phyloP scores from a whole-genome alignment of 805 yeast species.

The Wickerhamiella sorbophila region DNA sequence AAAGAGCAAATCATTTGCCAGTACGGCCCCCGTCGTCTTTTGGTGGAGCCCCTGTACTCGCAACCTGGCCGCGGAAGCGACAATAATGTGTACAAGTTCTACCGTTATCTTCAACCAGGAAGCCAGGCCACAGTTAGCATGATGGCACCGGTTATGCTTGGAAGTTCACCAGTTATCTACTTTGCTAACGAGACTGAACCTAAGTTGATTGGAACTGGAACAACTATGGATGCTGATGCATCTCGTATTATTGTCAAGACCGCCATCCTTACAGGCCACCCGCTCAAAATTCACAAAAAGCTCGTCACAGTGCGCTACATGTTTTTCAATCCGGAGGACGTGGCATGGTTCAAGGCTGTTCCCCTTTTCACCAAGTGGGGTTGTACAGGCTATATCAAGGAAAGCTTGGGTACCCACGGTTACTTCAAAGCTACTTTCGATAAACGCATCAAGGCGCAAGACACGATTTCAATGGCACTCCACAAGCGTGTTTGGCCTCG shows the following conservation, averaged over 20 bases:
- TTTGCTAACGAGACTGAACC: slow-evolving; percentile 13
- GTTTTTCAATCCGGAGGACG: slow-evolving; percentile 89
- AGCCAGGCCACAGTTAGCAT: slow-evolving; percentile 65
- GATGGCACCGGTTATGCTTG: slow-evolving; percentile 74
- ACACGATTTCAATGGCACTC: slow-evolving; percentile 82
- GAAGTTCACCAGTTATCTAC: slow-evolving; percentile 37
- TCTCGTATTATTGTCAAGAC: slow-evolving; percentile 77
- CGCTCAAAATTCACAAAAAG: slow-evolving; percentile 84
- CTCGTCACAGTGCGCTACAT: slow-evolving; percentile 89
- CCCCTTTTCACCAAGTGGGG: slow-evolving; percentile 90
- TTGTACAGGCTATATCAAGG: slow-evolving; percentile 87
- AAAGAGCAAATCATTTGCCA: slow-evolving; percentile 71
- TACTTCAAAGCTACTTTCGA: slow-evolving; percentile 93
- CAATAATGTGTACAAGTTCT: slow-evolving; percentile 78
- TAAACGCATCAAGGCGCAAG: slow-evolving; percentile 80
- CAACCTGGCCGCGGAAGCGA: slow-evolving; percentile 53
- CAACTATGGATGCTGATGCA: slow-evolving; percentile 75
- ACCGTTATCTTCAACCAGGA: slow-evolving; percentile 71
- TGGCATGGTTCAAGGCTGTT: slow-evolving; percentile 75
- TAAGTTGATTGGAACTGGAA: slow-evolving; percentile 74
- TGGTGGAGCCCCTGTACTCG: slow-evolving; percentile 70
- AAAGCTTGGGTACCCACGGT: slow-evolving; percentile 95
- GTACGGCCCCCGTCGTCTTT: slow-evolving; percentile 83
- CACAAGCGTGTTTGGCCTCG: slow-evolving; percentile 89
- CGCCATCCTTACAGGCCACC: slow-evolving; percentile 81